Conservation (phyloP, 768 basidiomycete species). For the Arthromyces matolae region DNA sequence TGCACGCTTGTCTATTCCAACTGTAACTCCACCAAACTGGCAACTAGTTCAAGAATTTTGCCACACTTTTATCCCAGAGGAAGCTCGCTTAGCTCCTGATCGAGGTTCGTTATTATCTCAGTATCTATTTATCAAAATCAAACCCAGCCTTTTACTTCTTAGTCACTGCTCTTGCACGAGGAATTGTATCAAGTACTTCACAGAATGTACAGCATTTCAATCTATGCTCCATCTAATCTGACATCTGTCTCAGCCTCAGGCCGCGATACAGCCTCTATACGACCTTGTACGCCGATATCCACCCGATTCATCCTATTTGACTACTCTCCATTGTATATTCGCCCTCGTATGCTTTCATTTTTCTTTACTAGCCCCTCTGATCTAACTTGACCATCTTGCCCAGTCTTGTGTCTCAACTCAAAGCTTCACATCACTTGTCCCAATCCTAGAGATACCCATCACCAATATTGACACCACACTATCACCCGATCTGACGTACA, state of each 20-base stretch:
- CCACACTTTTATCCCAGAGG: constrained; percentile 53
- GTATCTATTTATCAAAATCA: not conserved
- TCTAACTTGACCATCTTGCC: constrained; percentile 3
- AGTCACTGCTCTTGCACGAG: constrained; percentile 69
- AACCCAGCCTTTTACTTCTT: constrained; percentile 1
- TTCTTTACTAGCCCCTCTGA: not conserved
- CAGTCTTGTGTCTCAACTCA: constrained; percentile 57
- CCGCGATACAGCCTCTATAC: constrained; percentile 56
- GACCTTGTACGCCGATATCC: constrained; percentile 62
- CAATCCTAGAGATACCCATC: constrained; percentile 60
- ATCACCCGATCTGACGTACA: constrained; percentile 66
- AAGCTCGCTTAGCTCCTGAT: constrained; percentile 66
- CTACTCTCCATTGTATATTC: constrained; percentile 68
- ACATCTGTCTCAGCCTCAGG: constrained; percentile 23
- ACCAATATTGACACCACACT: constrained; percentile 52
- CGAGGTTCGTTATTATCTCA: constrained; percentile 40
- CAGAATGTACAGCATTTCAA: constrained; percentile 30
- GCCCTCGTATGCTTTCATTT: constrained; percentile 44
- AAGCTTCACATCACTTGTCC: constrained; percentile 54
- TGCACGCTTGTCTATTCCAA: constrained; percentile 47
- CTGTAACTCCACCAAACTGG: constrained; percentile 39
- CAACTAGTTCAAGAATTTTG: constrained; percentile 56
- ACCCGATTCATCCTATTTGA: constrained; percentile 53
- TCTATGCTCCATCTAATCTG: not conserved
- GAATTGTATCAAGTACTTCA: constrained; percentile 43